Evolutionary conservation across 1,284 basidiomycete genomes (phyloP), one percentile per base, ranked within the genome.

Genomic region (Taiwanofungus camphoratus): DNA sequence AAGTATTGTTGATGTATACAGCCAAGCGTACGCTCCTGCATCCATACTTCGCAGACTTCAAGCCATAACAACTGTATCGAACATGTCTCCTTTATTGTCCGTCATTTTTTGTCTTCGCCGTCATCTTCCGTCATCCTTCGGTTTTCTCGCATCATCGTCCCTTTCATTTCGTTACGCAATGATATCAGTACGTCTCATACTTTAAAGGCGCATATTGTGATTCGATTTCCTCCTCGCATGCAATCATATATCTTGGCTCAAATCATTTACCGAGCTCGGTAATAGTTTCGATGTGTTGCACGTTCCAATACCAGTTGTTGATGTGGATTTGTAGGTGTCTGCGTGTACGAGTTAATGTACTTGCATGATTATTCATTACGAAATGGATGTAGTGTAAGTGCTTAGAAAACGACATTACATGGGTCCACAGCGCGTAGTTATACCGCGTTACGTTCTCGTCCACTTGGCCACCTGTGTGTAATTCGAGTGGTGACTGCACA

Each of bases 1-100:
- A n/a, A n/a, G n/a, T n/a, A n/a, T n/a, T n/a, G n/a, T n/a, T n/a
- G n/a, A n/a, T n/a, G 39, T 31, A 32, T 45, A 2, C 49, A 87
- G 91, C 92, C 34, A 95, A 94, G 72, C 83, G 88, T 45, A 86
- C 91, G 5, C 73, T 95, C 24, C 62, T 71, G 39, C 91, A 93
- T 60, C 82, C 87, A 2, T 96, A 92, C 70, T 90, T 93, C 55
- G 68, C 69, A 20, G 76, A 74, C 54, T 80, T 76, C 55, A 52
- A 43, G 32, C 51, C 53, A 37, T 61, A 51, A 62, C 36, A 7
- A 7, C 21, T 6, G 6, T 32, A 3, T 5, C 21, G 19, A 26
- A 15, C 18, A 15, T 24, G n/a, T 33, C 37, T 42, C 27, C 16
- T 15, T 42, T 21, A 15, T 39, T 35, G 24, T 26, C 16, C 30